These are phyloP conservation scores for Penicillium sp. DNA, from an alignment of 2,329 filamentous ascomycete genomes.

Conservation along the genomic window DNA sequence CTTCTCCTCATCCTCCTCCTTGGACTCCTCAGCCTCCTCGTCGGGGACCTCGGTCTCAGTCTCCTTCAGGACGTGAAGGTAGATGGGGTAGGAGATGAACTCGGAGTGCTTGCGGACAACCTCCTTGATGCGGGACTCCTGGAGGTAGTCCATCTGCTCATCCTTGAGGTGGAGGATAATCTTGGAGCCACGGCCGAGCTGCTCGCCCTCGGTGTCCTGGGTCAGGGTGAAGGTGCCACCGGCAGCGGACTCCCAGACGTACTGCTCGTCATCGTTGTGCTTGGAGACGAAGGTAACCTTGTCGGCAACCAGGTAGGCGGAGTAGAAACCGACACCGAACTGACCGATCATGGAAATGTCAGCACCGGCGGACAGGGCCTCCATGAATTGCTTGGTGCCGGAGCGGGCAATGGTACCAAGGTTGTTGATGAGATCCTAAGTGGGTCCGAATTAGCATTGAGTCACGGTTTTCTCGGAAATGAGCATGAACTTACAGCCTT, in stretches of 20 bases:
- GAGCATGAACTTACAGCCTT: slow-evolving; percentile 75
- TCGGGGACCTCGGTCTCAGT: slow-evolving; percentile 98
- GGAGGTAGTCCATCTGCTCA: slow-evolving; percentile 96
- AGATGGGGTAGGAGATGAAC: slow-evolving; percentile 99
- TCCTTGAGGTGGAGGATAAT: slow-evolving; percentile 99
- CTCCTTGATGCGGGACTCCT: slow-evolving; percentile 99
- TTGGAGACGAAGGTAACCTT: slow-evolving; percentile 93
- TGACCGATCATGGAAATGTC: slow-evolving; percentile 99
- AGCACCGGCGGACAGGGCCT: slow-evolving; percentile 94
- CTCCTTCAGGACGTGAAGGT: slow-evolving; percentile 99
- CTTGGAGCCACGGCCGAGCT: slow-evolving; percentile 91
- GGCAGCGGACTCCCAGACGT: slow-evolving; percentile 97
- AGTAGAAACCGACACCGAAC: slow-evolving; percentile 99
- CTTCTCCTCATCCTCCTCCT: slow-evolving; percentile 82
- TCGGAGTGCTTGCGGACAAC: slow-evolving; percentile 99
- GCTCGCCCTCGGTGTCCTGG: slow-evolving; percentile 86
- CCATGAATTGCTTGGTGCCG: slow-evolving; percentile 99
- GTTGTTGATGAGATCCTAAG: slow-evolving; percentile 98
- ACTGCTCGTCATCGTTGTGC: slow-evolving; percentile 99
- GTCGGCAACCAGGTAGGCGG: slow-evolving; percentile 98
- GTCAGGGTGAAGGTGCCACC: slow-evolving; percentile 95
- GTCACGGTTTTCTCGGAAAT: neutral
- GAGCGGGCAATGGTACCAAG: slow-evolving; percentile 98
- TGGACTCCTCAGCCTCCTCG: slow-evolving; percentile 78
- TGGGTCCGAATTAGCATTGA: slow-evolving; percentile 7